phyloP scores from a whole-genome alignment of 2,329 filamentous ascomycete species.

The Monosporascus sp. region DNA sequence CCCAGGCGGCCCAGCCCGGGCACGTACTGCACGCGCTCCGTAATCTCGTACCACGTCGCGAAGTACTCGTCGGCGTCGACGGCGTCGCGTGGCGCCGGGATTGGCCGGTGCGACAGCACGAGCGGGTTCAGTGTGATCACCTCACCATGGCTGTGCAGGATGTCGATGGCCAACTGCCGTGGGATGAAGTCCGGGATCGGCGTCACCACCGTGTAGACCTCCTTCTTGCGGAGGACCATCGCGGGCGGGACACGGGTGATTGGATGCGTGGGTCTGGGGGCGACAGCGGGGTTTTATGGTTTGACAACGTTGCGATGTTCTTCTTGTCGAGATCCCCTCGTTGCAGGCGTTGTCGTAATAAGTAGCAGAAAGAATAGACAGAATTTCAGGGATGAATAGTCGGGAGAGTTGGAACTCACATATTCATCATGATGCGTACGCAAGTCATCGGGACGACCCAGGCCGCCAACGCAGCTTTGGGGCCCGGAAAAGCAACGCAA shows the following conservation, averaged over 20 bases:
- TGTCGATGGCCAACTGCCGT: conserved; percentile 66
- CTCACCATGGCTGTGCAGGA: conserved; percentile 65
- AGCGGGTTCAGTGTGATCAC: conserved; percentile 68
- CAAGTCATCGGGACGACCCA: too few relatives aligned
- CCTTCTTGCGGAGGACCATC: conserved; percentile 56
- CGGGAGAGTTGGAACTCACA: too few relatives aligned
- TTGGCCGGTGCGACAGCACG: conserved; percentile 57
- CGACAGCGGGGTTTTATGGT: neutral
- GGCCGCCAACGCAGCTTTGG: neutral
- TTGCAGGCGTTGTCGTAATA: too few relatives aligned
- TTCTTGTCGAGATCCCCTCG: too few relatives aligned
- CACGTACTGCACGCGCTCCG: conserved; percentile 61
- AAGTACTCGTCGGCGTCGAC: conserved; percentile 62
- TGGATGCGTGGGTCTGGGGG: neutral
- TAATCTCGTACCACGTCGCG: conserved; percentile 70
- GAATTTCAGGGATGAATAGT: too few relatives aligned
- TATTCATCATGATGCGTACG: too few relatives aligned
- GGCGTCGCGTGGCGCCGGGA: conserved; percentile 62
- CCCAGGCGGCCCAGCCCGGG: conserved; percentile 62
- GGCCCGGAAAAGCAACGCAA: neutral
- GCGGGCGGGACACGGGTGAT: conserved; percentile 1
- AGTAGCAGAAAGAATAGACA: too few relatives aligned
- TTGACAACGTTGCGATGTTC: neutral
- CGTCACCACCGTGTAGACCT: conserved; percentile 62
- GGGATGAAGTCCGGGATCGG: conserved; percentile 66